Percentiles rank a stretch among this genome's conserved stretches.
phyloP scores from a whole-genome alignment of 352 stramenopile genomes.

The Sclerospora graminicola region DNA sequence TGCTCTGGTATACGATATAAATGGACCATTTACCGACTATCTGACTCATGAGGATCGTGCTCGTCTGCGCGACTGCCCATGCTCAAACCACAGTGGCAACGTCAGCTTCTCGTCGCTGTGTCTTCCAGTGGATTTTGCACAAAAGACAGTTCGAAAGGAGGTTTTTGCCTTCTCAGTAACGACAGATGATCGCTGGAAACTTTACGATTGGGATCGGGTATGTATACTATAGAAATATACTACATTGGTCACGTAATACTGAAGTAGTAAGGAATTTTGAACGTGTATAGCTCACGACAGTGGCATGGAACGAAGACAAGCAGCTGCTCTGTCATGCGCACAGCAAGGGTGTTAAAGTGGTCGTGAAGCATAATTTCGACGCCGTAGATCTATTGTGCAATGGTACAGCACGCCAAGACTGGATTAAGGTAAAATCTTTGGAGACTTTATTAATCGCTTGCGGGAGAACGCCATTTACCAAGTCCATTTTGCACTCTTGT shows the following conservation, averaged over 20 bases:
- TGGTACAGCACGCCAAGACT: constrained; percentile 27
- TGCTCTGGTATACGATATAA: constrained; percentile 12
- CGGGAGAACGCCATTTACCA: background rate
- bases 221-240: background rate
- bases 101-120: constrained; percentile 24
- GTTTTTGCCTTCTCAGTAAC: constrained; percentile 73
- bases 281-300: constrained; percentile 43
- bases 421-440: constrained; percentile 31
- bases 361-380: constrained; percentile 80
- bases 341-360: constrained; percentile 61
- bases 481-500: background rate
- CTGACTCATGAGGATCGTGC: constrained; percentile 24
- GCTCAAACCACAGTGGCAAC: constrained; percentile 10
- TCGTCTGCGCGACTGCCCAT: constrained; percentile 41
- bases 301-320: constrained; percentile 81
- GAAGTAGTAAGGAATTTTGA: no score
- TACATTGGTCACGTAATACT: background rate
- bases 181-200: constrained; percentile 50
- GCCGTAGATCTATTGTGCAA: constrained; percentile 51
- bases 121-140: constrained; percentile 33
- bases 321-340: constrained; percentile 73
- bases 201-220: constrained; percentile 70
- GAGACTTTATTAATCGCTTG: background rate
- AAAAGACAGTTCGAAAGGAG: constrained; percentile 28
- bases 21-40: constrained; percentile 3